Evolutionary conservation across 78 protist species (phyloP).

Genomic region (Planoprotostelium fungivorum): DNA sequence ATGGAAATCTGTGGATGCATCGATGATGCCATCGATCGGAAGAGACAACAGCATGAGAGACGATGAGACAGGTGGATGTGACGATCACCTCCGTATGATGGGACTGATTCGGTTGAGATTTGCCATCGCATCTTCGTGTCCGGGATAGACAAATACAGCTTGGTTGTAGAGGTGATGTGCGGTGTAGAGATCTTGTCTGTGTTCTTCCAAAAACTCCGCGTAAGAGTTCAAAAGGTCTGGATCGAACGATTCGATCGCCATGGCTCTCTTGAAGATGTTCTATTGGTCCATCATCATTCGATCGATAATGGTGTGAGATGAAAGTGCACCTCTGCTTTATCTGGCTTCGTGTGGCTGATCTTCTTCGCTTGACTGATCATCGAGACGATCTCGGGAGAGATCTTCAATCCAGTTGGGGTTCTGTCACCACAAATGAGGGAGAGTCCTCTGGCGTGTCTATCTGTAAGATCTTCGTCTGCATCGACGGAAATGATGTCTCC

Average conservation of each 20-base stretch:
- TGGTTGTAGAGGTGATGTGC: not conserved
- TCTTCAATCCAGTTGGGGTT: not conserved
- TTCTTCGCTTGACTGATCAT: not conserved
- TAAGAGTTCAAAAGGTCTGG: not conserved
- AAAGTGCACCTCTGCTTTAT: not conserved
- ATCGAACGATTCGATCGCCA: not conserved
- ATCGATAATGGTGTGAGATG: not conserved
- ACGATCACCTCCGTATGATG: not conserved
- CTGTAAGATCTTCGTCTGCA: not conserved
- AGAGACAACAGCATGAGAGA: too few relatives aligned
- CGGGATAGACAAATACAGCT: not conserved
- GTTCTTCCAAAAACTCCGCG: not conserved
- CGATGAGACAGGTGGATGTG: too few relatives aligned
- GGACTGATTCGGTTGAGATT: not conserved
- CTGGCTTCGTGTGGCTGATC: not conserved
- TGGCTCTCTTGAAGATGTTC: not conserved
- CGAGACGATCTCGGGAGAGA: not conserved
- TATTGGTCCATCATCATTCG: not conserved
- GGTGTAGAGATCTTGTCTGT: not conserved
- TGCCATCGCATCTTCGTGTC: not conserved
- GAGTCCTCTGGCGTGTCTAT: not conserved
- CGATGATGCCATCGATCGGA: too few relatives aligned
- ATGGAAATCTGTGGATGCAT: too few relatives aligned
- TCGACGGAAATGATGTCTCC: not conserved
- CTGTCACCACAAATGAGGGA: not conserved